Conservation (phyloP, 352 stramenopile genomes). For the Pythium brassicae region DNA sequence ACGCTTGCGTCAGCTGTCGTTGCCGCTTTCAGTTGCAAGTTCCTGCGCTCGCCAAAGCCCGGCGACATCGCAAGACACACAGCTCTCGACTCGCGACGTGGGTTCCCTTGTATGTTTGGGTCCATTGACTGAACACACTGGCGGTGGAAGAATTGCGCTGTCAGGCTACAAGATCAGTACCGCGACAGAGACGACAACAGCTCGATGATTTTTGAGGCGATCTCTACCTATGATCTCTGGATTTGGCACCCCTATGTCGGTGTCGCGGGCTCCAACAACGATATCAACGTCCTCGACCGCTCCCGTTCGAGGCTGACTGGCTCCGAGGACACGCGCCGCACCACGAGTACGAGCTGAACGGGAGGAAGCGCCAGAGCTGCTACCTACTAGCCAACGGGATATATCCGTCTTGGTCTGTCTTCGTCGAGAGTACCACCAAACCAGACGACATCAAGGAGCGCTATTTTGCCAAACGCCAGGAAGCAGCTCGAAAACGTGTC, state of each 20-base stretch:
- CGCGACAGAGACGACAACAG: conserved; percentile 3
- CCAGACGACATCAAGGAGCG: background rate
- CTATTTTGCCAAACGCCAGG: conserved; percentile 13
- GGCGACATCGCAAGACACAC: conserved; percentile 11
- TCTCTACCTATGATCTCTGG: conserved; percentile 16
- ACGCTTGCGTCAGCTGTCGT: conserved; percentile 7
- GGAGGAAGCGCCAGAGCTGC: conserved; percentile 7
- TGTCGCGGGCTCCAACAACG: conserved; percentile 23
- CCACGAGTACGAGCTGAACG: conserved; percentile 12
- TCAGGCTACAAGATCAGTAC: conserved; percentile 12
- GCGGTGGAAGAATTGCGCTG: conserved; percentile 23
- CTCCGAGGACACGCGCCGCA: background rate
- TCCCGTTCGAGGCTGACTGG: conserved; percentile 15
- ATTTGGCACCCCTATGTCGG: conserved; percentile 23
- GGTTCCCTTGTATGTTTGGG: conserved; percentile 23
- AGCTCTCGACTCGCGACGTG: conserved; percentile 1
- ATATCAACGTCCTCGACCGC: conserved; percentile 24
- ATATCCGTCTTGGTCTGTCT: conserved; percentile 18
- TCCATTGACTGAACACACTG: conserved; percentile 24
- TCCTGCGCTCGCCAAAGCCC: conserved; percentile 5
- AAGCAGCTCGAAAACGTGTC: conserved; percentile 22
- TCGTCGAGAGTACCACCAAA: conserved; percentile 20
- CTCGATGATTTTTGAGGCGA: conserved; percentile 4
- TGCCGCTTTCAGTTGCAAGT: background rate
- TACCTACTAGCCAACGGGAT: conserved; percentile 25